phyloP scores from a whole-genome alignment of 305 asterid species.

The Rubia peregrina region DNA sequence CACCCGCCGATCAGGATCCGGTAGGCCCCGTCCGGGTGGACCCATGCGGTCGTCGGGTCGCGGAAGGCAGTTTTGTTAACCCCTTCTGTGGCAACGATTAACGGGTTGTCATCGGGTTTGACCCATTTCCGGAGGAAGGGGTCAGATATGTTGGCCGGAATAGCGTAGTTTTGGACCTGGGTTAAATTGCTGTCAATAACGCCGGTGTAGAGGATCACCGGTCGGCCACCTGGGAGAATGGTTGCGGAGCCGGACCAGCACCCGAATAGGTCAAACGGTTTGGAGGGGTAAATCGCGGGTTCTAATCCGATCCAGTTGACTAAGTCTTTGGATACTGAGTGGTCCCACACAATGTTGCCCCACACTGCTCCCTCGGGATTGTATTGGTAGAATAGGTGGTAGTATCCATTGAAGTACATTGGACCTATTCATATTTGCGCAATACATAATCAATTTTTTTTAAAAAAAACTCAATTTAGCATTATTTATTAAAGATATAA shows the following conservation, averaged over 20 bases:
- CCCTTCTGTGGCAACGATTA: slow-evolving; percentile 10
- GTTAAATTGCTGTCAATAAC: slow-evolving; percentile 22
- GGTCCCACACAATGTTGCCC: slow-evolving; percentile 48
- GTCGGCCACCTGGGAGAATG: slow-evolving; percentile 28
- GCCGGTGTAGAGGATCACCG: slow-evolving; percentile 38
- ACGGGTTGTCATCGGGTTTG: slow-evolving; percentile 35
- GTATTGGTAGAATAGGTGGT: slow-evolving; percentile 43
- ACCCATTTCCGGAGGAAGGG: slow-evolving; percentile 34
- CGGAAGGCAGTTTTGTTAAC: slow-evolving; percentile 28
- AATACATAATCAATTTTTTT: neutral
- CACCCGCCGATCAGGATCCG: slow-evolving; percentile 25
- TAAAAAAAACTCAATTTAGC: neutral
- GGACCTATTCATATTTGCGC: slow-evolving; percentile 22
- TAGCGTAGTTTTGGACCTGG: slow-evolving; percentile 40
- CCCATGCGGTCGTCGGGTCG: slow-evolving; percentile 42
- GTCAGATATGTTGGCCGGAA: slow-evolving; percentile 30
- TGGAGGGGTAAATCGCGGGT: slow-evolving; percentile 30
- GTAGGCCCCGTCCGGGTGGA: slow-evolving; percentile 28
- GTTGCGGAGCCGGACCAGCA: slow-evolving; percentile 51
- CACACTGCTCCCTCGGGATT: slow-evolving; percentile 38
- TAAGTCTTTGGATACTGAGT: slow-evolving; percentile 34
- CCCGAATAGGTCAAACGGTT: slow-evolving; percentile 30
- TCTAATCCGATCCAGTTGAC: slow-evolving; percentile 32
- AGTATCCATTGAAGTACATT: slow-evolving; percentile 34
- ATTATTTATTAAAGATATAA: too few species aligned